Base-by-base conservation (phyloP, 2,329 filamentous ascomycete species). In the Neoascochyta sp. region DNA sequence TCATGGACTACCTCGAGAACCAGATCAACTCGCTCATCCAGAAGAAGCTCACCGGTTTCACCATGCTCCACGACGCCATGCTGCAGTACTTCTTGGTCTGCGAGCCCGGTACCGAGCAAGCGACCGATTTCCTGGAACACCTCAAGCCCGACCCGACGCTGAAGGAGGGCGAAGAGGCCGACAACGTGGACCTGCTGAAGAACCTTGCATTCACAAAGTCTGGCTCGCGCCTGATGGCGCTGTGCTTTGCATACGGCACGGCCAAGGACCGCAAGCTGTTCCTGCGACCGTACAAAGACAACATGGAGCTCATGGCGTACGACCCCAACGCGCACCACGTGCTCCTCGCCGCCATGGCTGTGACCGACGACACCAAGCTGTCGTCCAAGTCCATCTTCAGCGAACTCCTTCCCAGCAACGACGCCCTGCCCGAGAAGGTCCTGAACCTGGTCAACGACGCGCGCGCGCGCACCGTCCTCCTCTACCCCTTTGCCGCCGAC, bases 21-120 rank as follows among this genome's bases (percentile, higher is more conserved):
- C 77, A 95, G 67, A 92, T 94, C 70, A 95, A 95, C 65, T 80
- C 83, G 41, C 76, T 98, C 22, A 76, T 96, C 26, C 89, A 98
- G 66, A 98, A 98, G 76, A 92, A 92, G 67, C 81, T 92, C 67
- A 93, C 87, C 1, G 90, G 87, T 7, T 96, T 98, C 66, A 96
- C 90, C 2, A 93, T 98, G 76, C 77, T 98, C 12, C 93, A 98
- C 64, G 92, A 96, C 54, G 92, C 92, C 27, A 95, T 98, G 89
- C 72, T 95, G 37, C 90, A 98, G 61, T 98, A 95, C 65, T 95
- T 90, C 66, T 68, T 87, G 30, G 90, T 84, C 52, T 79, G 81
- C 25, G 81, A 83, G 44, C 70, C 77, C 4, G 88, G 83, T 3
- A 86, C 81, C 24, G 80, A 86, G 35, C 90, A 96, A 60, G 81